phyloP scores from a whole-genome alignment of 305 asterid species.

The Solanum hybrid region DNA sequence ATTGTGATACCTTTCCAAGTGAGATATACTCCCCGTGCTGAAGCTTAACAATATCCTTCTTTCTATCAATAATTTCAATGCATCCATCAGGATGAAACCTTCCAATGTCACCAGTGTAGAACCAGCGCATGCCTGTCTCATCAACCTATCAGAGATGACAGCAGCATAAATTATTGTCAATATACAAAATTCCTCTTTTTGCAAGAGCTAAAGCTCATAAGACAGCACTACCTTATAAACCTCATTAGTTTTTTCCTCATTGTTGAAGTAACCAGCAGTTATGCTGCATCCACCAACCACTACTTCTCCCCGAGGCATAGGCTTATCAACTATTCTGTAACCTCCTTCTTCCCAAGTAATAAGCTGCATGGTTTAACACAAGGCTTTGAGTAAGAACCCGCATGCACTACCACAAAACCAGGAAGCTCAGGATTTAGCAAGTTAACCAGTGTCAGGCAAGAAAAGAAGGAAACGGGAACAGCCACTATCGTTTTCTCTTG shows the following conservation, averaged over 20 bases:
- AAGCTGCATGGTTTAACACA: slow-evolving; percentile 40
- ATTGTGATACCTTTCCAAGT: slow-evolving; percentile 55
- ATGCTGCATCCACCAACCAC: slow-evolving; percentile 84
- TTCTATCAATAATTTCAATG: slow-evolving; percentile 82
- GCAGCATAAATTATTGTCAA: not conserved
- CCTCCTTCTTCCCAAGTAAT: slow-evolving; percentile 94
- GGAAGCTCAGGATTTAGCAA: not conserved
- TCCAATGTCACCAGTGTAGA: slow-evolving; percentile 83
- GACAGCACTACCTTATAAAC: slow-evolving; percentile 48
- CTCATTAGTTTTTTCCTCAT: slow-evolving; percentile 67
- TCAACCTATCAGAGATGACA: slow-evolving; percentile 43
- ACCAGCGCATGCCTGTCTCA: slow-evolving; percentile 79
- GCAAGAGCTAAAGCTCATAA: not conserved
- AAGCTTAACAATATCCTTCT: slow-evolving; percentile 86
- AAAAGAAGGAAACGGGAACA: not conserved
- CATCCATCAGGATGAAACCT: slow-evolving; percentile 86
- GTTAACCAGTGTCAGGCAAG: not conserved
- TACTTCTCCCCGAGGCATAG: slow-evolving; percentile 93
- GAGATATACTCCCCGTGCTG: slow-evolving; percentile 91
- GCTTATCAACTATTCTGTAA: slow-evolving; percentile 58
- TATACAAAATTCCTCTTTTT: not conserved
- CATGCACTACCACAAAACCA: not conserved
- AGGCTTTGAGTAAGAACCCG: not conserved
- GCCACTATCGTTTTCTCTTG: not conserved
- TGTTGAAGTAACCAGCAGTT: slow-evolving; percentile 77